phyloP scores from a whole-genome alignment of 352 stramenopile genomes.

The Lagenidium giganteum region DNA sequence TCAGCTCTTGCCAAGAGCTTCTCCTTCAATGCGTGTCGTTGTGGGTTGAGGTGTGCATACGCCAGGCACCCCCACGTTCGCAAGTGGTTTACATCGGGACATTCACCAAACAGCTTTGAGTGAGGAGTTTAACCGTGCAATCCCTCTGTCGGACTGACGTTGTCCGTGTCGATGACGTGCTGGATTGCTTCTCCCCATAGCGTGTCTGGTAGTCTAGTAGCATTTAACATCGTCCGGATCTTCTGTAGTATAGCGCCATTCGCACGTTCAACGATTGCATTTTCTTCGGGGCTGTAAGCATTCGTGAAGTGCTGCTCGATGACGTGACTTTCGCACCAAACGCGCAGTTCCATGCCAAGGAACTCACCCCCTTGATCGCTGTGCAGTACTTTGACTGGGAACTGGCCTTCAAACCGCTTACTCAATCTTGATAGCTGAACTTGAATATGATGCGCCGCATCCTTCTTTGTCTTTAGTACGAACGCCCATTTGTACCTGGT shows the following conservation, averaged over 20 bases:
- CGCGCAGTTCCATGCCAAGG: neutral
- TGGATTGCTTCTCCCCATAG: slow-evolving; percentile 11
- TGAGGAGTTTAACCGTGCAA: slow-evolving; percentile 3
- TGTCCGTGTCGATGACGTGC: slow-evolving; percentile 8
- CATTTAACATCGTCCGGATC: slow-evolving; percentile 7
- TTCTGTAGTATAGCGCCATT: slow-evolving; percentile 4
- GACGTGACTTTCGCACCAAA: slow-evolving; percentile 1
- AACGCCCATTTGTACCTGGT: slow-evolving; percentile 18
- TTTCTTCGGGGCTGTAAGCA: slow-evolving; percentile 12
- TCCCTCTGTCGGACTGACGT: slow-evolving; percentile 2
- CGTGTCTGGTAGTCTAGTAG: slow-evolving; percentile 4
- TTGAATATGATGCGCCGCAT: neutral
- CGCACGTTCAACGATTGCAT: slow-evolving; percentile 6
- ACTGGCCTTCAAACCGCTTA: neutral
- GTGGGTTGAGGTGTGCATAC: slow-evolving; percentile 1
- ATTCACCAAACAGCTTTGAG: slow-evolving; percentile 1
- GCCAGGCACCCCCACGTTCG: slow-evolving; percentile 9
- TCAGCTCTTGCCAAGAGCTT: slow-evolving; percentile 9
- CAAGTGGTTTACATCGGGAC: slow-evolving; percentile 1
- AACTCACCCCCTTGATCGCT: slow-evolving; percentile 15
- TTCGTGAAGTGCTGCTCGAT: slow-evolving; percentile 3
- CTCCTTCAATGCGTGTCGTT: slow-evolving; percentile 1
- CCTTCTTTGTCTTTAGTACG: slow-evolving; percentile 3
- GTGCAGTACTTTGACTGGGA: slow-evolving; percentile 1
- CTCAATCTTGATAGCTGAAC: neutral